Conservation (phyloP, 768 basidiomycete genomes). For the Daedaleopsis sinensis region DNA sequence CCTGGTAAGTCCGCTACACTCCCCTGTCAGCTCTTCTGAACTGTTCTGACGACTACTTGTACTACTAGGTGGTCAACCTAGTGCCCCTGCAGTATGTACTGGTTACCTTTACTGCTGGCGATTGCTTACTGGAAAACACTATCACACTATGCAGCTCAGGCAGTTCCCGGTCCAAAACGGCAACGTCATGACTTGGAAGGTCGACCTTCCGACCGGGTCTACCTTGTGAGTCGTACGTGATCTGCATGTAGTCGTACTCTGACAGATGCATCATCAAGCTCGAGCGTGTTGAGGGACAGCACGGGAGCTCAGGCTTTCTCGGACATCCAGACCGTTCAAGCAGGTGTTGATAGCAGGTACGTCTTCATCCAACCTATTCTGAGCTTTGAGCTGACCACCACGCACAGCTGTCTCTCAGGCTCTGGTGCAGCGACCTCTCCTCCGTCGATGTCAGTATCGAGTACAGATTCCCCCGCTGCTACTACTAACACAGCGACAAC, state of each 20-base stretch:
- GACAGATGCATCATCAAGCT: constrained; percentile 38
- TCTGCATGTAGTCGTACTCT: background rate
- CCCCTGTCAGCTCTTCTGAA: background rate
- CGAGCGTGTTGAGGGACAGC: constrained; percentile 58
- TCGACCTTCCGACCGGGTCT: constrained; percentile 48
- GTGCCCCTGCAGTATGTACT: constrained; percentile 51
- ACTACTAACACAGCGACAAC: constrained; percentile 6
- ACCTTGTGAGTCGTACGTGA: constrained; percentile 45
- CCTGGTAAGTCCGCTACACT: constrained; percentile 51
- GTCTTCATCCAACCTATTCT: background rate
- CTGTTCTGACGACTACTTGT: background rate
- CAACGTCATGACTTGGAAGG: constrained; percentile 54
- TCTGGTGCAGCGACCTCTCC: constrained; percentile 20
- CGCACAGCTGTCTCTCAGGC: constrained; percentile 30
- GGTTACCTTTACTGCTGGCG: background rate
- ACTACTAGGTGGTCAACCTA: constrained; percentile 56
- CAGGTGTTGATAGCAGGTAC: constrained; percentile 28
- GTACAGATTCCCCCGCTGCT: constrained; percentile 2
- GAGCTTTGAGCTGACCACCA: background rate
- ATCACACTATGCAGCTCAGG: constrained; percentile 46
- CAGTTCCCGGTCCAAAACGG: constrained; percentile 50
- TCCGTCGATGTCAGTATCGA: constrained; percentile 2
- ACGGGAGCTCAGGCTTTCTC: constrained; percentile 57
- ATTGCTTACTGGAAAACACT: background rate
- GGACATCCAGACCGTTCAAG: constrained; percentile 48